Evolutionary conservation across 2,329 filamentous ascomycete species (phyloP), one percentile per base, ranked within the genome.

Genomic region (Boeremia exigua): DNA sequence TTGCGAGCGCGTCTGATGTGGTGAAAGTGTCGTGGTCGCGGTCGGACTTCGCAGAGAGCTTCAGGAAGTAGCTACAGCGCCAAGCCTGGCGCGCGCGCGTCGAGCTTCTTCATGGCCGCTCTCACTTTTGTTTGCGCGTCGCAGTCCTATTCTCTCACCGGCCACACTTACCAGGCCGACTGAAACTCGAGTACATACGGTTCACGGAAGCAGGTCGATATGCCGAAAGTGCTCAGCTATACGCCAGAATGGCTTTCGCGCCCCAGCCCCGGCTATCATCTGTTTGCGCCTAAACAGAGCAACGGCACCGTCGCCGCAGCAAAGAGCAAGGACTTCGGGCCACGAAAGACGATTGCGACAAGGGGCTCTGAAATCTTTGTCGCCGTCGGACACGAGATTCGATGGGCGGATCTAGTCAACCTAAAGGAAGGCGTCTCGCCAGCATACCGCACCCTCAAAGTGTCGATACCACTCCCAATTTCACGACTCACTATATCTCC

Each of bases 361-460:
- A 84, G 94, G 56, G 92, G 90, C 14, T 92, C 90, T 1, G 93
- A 99, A 69, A 80, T 98, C 9, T 98, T 98, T 72, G 87, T 92
- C 11, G 93, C 92, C 17, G 88, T 90, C 36, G 93, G 93, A 44
- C 93, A 89, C 66, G 91, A 98, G 75, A 89, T 99, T 58, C 85
- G 93, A 74, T 99, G 95, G 92, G 88, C 90, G 9, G 91, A 96
- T 76, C 78, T 99, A 51, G 86, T 87, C 47, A 86, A 88, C 56
- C 75, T 98, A 69, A 96, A 96, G 79, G 90, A 86, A 51, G 67
- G 59, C 54, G 43, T 51, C 19, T 54, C 65, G 37, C 65, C 71
- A 9, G 56, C 62, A 40, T 73, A 69, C 57, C 70, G 72, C 47
- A 68, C 86, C 23, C 86, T 98, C 71, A 89, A 88, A 71, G 87